Evolutionary conservation across 1,139 yeast genomes (phyloP), one percentile per base, ranked within the genome.

Genomic region (Saccharomyces uvarum): DNA sequence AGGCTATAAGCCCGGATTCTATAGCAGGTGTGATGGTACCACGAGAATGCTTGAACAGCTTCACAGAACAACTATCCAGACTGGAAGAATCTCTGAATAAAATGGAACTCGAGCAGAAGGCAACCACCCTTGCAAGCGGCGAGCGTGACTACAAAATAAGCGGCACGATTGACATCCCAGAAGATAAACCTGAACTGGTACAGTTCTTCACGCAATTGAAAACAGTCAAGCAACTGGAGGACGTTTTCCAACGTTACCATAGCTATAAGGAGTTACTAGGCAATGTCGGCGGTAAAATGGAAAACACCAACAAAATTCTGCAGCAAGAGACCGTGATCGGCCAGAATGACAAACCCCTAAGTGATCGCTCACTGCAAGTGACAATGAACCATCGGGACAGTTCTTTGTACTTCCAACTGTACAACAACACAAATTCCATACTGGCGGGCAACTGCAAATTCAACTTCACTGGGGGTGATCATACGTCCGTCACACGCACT

Each of bases 381-480:
- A 38, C n/a, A 19, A 11, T 19, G 44, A 38, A 38, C 2, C 26
- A 16, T 2, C 19, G n/a, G 7, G 64, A 60, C 49, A 59, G 57
- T 46, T 55, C 59, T 11, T 49, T 61, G 16, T 54, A 59, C 19
- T 60, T 61, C 47, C 53, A 54, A 26, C 51, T 61, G 32, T 51
- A 19, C 44, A 61, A 61, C 54, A 51, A 51, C 28, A 57, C 61
- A 7, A 49, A 49, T 2, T 46, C 49, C n/a, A 47, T 53, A 3
- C 50, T 61, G 28, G 57, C 60, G 2, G 58, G 57, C 19, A 60
- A 59, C 7, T 46, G 56, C 38, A 55, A 53, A 42, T 53, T 61
- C 11, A 54, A 54, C 2, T 56, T 58, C 47, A 55, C 57, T 13
- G 50, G 49, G n/a, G 52, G 50, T 29, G 54, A 53, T 11, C 52